A percentile compares a stretch with the other conserved stretches of the same genome.
Conservation (phyloP, 1,284 basidiomycete species). For the Cryptococcus sp. region DNA sequence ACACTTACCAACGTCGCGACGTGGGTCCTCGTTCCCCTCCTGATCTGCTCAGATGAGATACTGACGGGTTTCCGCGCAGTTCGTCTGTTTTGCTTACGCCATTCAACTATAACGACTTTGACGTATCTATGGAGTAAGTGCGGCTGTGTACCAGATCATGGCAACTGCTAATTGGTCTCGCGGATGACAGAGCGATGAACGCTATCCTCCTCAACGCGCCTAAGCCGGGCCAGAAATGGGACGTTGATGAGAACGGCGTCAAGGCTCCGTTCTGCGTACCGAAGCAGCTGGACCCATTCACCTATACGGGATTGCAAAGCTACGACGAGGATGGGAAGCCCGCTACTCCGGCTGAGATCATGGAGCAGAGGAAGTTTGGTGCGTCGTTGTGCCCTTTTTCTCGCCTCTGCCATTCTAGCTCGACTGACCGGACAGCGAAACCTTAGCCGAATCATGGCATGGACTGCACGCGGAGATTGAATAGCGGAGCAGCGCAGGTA, state of each 20-base stretch:
- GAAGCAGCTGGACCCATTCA: slow-evolving; percentile 53
- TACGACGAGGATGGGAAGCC: slow-evolving; percentile 19
- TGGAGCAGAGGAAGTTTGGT: slow-evolving; percentile 11
- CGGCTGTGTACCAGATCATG: neutral
- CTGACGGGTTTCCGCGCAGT: neutral
- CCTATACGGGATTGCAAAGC: slow-evolving; percentile 17
- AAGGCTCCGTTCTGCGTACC: slow-evolving; percentile 58
- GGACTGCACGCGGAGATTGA: slow-evolving; percentile 9
- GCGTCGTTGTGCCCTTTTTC: neutral
- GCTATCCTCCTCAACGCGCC: slow-evolving; percentile 54
- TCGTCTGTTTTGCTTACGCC: slow-evolving; percentile 64
- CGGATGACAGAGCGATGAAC: slow-evolving; percentile 13
- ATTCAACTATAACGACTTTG: slow-evolving; percentile 66
- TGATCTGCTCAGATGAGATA: no score
- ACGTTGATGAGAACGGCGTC: slow-evolving; percentile 60
- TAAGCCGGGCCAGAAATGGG: slow-evolving; percentile 54
- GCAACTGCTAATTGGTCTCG: neutral
- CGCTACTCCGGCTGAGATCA: neutral
- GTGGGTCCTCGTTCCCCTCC: neutral
- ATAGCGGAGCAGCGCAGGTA: neutral
- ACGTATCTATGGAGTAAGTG: slow-evolving; percentile 57
- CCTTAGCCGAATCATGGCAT: slow-evolving; percentile 10
- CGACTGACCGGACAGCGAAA: neutral
- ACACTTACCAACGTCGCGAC: slow-evolving; percentile 64
- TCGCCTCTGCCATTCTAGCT: no score